A percentile compares a stretch with the other conserved stretches of the same genome.
phyloP scores from a whole-genome alignment of 176 grass and related monocot species.

The Bromus sterilis region DNA sequence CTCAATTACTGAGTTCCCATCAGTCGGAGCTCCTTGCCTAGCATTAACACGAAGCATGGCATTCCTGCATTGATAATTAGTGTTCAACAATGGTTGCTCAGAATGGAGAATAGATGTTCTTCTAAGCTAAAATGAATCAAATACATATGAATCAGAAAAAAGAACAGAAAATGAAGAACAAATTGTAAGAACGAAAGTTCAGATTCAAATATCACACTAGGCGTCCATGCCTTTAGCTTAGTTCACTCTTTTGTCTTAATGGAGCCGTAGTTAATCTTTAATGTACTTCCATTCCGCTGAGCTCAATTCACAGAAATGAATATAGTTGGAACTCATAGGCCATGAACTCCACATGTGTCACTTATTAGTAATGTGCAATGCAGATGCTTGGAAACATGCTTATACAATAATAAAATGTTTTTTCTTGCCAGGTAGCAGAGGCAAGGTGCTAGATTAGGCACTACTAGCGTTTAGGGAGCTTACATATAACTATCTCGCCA shows the following conservation, averaged over 20 bases:
- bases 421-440: neutral
- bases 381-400: neutral
- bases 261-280: neutral
- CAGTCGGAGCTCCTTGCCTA: constrained; percentile 87
- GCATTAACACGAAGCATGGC: constrained; percentile 94
- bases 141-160: neutral
- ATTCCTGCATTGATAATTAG: constrained; percentile 54
- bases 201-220: neutral
- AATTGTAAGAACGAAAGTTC: neutral
- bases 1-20: constrained; percentile 76
- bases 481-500: neutral
- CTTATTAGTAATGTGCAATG: neutral
- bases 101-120: constrained; percentile 2
- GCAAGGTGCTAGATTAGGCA: neutral
- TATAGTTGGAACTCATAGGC: neutral
- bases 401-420: neutral
- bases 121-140: constrained; percentile 4
- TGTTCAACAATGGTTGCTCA: constrained; percentile 13
- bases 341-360: neutral
- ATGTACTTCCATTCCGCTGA: constrained; percentile 3
- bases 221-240: neutral
- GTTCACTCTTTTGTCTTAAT: neutral
- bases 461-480: neutral
- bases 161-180: neutral
- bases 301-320: neutral